Evolutionary conservation across 2,329 filamentous ascomycete genomes (phyloP).

Genomic region (Orbilia blumenaviensis): DNA sequence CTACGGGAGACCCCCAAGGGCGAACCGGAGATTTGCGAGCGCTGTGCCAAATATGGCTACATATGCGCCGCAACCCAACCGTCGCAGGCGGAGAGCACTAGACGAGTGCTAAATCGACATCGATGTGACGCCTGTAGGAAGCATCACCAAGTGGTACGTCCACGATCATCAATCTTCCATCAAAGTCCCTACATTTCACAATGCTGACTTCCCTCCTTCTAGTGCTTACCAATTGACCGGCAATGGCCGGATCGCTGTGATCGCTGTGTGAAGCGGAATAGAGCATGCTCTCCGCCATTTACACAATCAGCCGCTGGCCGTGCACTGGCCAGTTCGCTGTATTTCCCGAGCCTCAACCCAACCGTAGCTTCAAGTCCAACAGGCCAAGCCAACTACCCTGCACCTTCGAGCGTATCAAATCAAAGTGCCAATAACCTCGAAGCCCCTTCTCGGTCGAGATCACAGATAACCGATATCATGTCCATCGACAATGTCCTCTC

Average conservation of each 20-base stretch:
- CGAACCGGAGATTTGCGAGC: slow-evolving; percentile 47
- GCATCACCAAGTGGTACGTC: slow-evolving; percentile 52
- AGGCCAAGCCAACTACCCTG: slow-evolving; percentile 48
- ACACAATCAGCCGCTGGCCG: slow-evolving; percentile 47
- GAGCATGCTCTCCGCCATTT: slow-evolving; percentile 49
- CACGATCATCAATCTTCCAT: neutral
- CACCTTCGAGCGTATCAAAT: slow-evolving; percentile 49
- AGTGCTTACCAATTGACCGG: slow-evolving; percentile 54
- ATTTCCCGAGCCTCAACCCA: slow-evolving; percentile 47
- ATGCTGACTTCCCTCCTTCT: slow-evolving; percentile 36
- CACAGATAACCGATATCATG: slow-evolving; percentile 53
- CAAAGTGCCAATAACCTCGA: slow-evolving; percentile 44
- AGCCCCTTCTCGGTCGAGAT: slow-evolving; percentile 39
- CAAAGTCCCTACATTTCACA: neutral
- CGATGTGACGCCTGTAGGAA: slow-evolving; percentile 51
- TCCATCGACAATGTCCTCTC: slow-evolving; percentile 52
- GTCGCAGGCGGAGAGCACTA: slow-evolving; percentile 52
- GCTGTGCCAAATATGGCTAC: slow-evolving; percentile 53
- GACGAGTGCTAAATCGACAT: slow-evolving; percentile 46
- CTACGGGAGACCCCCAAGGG: slow-evolving; percentile 51
- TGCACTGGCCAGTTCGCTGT: slow-evolving; percentile 48
- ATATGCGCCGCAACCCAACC: slow-evolving; percentile 52
- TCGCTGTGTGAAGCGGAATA: slow-evolving; percentile 49
- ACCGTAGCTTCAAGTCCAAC: slow-evolving; percentile 33
- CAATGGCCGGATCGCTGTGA: slow-evolving; percentile 54